Percentiles rank a stretch among this genome's conserved stretches.
These are phyloP conservation scores for Phoma herbarum DNA, from an alignment of 2,329 filamentous ascomycete genomes.

Conservation along the genomic window DNA sequence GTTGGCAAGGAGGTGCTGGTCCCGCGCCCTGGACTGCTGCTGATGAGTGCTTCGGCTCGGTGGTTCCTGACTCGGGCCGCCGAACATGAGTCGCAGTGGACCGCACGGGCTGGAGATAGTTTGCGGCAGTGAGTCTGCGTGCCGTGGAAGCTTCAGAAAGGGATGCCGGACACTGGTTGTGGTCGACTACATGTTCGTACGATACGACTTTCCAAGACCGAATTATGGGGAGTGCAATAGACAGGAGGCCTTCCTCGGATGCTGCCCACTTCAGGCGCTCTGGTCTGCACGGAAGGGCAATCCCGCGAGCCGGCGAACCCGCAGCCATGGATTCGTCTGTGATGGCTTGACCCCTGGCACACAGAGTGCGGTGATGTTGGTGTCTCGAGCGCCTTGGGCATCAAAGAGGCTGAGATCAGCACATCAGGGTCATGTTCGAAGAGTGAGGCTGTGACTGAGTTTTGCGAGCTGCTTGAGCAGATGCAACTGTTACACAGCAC, in stretches of 20 bases:
- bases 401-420: conserved; percentile 16
- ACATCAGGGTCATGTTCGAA: conserved; percentile 3
- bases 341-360: conserved; percentile 19
- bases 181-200: neutral
- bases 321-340: conserved; percentile 21
- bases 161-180: neutral
- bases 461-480: neutral
- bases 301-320: conserved; percentile 21
- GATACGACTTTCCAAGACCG: neutral
- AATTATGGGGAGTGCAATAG: neutral
- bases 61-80: conserved; percentile 21
- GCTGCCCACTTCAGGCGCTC: conserved; percentile 11
- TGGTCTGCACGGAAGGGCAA: conserved; percentile 18
- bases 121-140: neutral
- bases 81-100: conserved; percentile 15
- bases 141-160: neutral
- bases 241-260: neutral
- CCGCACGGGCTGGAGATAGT: conserved; percentile 7
- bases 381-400: conserved; percentile 22
- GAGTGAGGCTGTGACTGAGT: conserved; percentile 10
- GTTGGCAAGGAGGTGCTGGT: conserved; percentile 22
- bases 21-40: conserved; percentile 14
- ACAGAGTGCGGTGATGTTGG: conserved; percentile 5
- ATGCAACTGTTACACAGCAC: conserved; percentile 10
- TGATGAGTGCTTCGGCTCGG: conserved; percentile 24